Evolutionary conservation across 2,329 filamentous ascomycete species (phyloP), one percentile per base, ranked within the genome.

Genomic region (Eutypa lata): DNA sequence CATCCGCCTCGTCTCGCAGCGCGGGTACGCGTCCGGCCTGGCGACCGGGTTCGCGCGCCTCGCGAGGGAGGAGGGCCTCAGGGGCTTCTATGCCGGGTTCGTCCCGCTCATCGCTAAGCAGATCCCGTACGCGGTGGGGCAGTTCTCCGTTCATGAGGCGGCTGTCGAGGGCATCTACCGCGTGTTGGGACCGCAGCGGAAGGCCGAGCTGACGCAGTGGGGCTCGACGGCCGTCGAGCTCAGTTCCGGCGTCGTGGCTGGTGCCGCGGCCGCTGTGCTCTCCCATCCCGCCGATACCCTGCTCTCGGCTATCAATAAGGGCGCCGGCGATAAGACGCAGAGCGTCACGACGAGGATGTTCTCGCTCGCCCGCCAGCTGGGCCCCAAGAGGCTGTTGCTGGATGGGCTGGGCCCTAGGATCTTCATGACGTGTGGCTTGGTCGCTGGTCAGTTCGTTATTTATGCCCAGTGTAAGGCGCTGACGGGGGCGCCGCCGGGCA

Each of bases 101-200:
- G 88, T 91, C 49, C 90, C 90, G 26, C 86, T 93, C 63, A 80
- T 91, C 59, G 91, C 90, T 76, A 92, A 93, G 76, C 90, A 94
- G 81, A 87, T 96, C 51, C 91, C 91, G 18, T 96, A 95, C 77
- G 95, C 91, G 61, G 91, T 96, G 75, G 86, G 90, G 71, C 95
- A 96, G 79, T 96, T 96, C 78, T 90, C 92, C 62, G 91, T 93
- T 51, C 94, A 90, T 79, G 91, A 96, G 77, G 93, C 90, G 66
- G 90, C 88, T 63, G 85, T 89, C 66, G 90, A 96, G 74, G 68
- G 81, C 61, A 83, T 92, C 71, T 96, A 85, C 79, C 77, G 79
- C 53, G 54, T 72, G 51, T 78, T 95, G 68, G 89, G 92, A 67
- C 77, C 75, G 14, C 76, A 80, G 62, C 71, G 73, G 53, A 94